Evolutionary conservation across 495 filamentous ascomycete genomes (phyloP).

Genomic region (Xylaria curta): DNA sequence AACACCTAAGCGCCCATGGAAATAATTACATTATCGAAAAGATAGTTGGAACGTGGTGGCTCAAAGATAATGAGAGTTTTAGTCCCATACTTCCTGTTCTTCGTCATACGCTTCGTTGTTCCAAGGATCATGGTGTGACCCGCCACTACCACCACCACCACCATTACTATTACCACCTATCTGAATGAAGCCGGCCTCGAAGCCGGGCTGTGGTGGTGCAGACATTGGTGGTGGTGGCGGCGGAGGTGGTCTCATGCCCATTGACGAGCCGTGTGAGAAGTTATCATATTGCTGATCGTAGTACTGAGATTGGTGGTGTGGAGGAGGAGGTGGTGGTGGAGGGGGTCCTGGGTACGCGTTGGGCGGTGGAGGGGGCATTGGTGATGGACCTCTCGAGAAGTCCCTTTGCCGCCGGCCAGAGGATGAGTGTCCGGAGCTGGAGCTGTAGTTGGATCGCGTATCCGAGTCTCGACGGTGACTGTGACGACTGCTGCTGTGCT

Average conservation of each 20-base stretch:
- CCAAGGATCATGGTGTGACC: constrained; percentile 22
- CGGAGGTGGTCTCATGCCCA: constrained; percentile 18
- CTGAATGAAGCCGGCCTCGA: constrained; percentile 41
- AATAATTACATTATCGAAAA: constrained; percentile 9
- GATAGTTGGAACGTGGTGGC: not conserved
- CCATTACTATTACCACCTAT: constrained; percentile 29
- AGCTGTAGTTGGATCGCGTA: constrained; percentile 12
- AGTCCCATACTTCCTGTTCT: constrained; percentile 22
- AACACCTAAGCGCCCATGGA: constrained; percentile 1
- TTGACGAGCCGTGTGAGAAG: not conserved
- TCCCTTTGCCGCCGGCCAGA: constrained; percentile 26
- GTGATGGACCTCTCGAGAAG: constrained; percentile 18
- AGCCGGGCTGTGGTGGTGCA: constrained; percentile 32
- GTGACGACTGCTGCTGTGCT: constrained; percentile 24
- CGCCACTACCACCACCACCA: constrained; percentile 29
- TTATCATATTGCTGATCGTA: constrained; percentile 30
- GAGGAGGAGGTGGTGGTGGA: constrained; percentile 7
- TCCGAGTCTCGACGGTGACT: constrained; percentile 19
- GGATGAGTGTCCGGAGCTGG: constrained; percentile 24
- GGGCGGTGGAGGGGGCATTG: constrained; percentile 19
- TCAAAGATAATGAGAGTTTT: not conserved
- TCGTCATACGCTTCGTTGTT: not conserved
- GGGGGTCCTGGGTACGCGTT: not conserved
- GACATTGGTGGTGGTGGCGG: constrained; percentile 22
- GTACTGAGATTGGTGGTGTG: constrained; percentile 27